Conservation (phyloP, 2,329 filamentous ascomycete species). For the Cladosporium sp. region DNA sequence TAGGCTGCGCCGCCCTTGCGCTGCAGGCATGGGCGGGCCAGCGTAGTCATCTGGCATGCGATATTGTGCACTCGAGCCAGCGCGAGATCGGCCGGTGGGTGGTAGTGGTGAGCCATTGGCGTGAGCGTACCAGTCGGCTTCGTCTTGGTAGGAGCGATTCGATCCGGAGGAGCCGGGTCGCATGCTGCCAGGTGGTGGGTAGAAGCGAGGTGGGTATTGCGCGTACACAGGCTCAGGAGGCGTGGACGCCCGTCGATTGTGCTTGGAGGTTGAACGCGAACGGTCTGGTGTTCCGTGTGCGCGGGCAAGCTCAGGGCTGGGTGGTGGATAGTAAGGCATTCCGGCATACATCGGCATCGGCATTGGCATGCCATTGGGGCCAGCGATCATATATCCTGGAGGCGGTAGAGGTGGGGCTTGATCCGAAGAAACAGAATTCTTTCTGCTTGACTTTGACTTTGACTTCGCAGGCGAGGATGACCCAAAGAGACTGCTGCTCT, state of each 20-base stretch:
- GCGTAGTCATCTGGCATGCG: constrained; percentile 34
- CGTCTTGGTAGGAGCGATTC: constrained; percentile 45
- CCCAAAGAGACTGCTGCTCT: constrained; percentile 29
- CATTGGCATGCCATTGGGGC: constrained; percentile 44
- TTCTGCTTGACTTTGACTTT: constrained; percentile 29
- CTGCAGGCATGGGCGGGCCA: constrained; percentile 28
- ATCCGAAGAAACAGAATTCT: constrained; percentile 21
- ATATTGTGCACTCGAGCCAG: constrained; percentile 33
- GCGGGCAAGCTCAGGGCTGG: constrained; percentile 21
- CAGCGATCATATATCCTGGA: constrained; percentile 46
- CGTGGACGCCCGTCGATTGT: constrained; percentile 28
- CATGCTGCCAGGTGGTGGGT: constrained; percentile 18
- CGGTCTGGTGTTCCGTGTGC: constrained; percentile 14
- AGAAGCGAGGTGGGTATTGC: constrained; percentile 25
- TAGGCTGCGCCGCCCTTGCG: constrained; percentile 31
- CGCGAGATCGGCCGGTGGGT: constrained; percentile 36
- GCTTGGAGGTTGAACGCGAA: constrained; percentile 25
- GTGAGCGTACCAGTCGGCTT: constrained; percentile 36
- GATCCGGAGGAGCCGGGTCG: constrained; percentile 36
- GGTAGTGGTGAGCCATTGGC: constrained; percentile 11
- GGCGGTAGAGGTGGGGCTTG: constrained; percentile 23
- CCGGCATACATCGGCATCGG: constrained; percentile 32
- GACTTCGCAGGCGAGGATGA: constrained; percentile 29
- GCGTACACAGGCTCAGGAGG: constrained; percentile 25
- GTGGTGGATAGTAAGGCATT: constrained; percentile 26